Evolutionary conservation across 73 alveolate species (phyloP).

Genomic region (Paramecium biaurelia): DNA sequence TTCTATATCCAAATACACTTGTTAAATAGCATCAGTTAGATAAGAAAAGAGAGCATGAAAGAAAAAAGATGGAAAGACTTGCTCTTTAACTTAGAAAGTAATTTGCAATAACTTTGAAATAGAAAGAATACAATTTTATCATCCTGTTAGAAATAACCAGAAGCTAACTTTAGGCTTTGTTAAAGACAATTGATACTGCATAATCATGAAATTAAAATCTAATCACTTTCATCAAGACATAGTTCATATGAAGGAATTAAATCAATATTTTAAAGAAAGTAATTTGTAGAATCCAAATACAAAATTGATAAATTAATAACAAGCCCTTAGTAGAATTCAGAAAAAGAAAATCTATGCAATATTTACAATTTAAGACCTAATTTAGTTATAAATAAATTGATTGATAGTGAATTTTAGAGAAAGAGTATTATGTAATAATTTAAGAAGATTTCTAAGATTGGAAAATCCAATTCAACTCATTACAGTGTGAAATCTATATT

Average conservation of each 20-base stretch:
- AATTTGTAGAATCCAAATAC: background rate
- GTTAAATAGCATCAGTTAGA: background rate
- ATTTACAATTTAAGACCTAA: background rate
- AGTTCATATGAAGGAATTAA: background rate
- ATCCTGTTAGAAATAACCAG: background rate
- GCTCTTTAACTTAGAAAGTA: background rate
- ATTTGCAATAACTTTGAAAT: background rate
- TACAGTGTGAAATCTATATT: background rate
- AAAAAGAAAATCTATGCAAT: background rate
- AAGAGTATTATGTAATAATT: background rate
- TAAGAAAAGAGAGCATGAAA: background rate
- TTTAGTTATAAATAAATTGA: background rate
- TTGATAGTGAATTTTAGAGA: background rate
- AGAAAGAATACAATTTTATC: background rate
- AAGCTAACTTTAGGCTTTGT: background rate
- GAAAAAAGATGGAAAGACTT: constrained; percentile 31
- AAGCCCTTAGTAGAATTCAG: background rate
- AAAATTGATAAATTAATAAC: background rate
- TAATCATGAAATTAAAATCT: background rate
- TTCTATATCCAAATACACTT: background rate
- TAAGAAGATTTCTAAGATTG: background rate
- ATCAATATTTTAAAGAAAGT: background rate
- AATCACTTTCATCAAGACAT: background rate
- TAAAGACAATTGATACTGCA: background rate
- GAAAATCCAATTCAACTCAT: background rate